Evolutionary conservation across 495 filamentous ascomycete genomes (phyloP), one percentile per base, ranked within the genome.

Genomic region (Cairneyella variabilis): DNA sequence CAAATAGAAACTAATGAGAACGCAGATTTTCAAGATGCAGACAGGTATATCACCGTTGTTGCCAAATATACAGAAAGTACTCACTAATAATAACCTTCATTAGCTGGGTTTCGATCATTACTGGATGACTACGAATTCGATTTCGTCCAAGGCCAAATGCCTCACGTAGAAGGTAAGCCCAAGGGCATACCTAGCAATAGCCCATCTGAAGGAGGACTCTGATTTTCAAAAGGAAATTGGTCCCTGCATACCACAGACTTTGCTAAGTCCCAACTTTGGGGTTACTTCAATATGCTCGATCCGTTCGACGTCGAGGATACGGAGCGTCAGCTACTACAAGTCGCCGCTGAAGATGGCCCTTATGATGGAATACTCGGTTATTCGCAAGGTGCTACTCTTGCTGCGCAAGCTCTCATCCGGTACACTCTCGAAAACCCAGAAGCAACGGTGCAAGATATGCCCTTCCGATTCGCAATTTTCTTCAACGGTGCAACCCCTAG

Each of bases 261-360:
- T 32, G 21, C 44, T 10, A 48, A 18, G 14, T 48, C 44, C 22
- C 27, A 48, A 25, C 44, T 48, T 18, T 48, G 44, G 44, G 44
- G 44, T 18, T 48, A 48, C 27, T 48, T 11, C 26, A 48, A 48
- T 27, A 5, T 25, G 16, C 27, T 48, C 44, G 44, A 48, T 20
- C 44, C 28, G n/a, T 14, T 37, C 10, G 32, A 50, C 47, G 21
- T 23, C 12, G 14, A 30, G n/a, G 27, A 17, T 22, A 17, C 28
- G n/a, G 28, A 38, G 47, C 47, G 22, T 56, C 32, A 53, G 57
- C 22, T 49, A 39, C 28, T 56, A 11, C 52, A 61, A 54, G n/a
- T 28, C 51, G n/a, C n/a, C n/a, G n/a, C n/a, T n/a, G n/a, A n/a
- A n/a, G n/a, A n/a, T n/a, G n/a, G n/a, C n/a, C n/a, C n/a, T n/a